phyloP scores from a whole-genome alignment of 2,329 filamentous ascomycete genomes.

The Parastagonospora avenae region DNA sequence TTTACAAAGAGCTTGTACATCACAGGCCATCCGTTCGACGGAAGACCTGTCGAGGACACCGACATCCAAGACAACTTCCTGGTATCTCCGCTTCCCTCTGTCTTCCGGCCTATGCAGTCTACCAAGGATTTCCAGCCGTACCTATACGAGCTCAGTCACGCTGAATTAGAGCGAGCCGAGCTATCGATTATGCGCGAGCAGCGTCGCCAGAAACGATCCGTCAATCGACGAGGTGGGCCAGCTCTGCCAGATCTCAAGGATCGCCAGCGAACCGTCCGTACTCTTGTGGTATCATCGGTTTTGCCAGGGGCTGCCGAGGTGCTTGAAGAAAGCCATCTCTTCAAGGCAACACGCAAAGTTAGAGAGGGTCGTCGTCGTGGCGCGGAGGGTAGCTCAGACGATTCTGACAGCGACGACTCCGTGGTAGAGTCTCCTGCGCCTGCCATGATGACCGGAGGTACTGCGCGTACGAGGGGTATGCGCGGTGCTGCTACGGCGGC shows the following conservation, averaged over 20 bases:
- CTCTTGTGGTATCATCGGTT: constrained; percentile 88
- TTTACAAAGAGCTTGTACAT: constrained; percentile 94
- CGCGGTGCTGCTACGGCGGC: constrained; percentile 86
- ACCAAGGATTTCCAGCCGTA: constrained; percentile 95
- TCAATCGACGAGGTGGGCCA: constrained; percentile 90
- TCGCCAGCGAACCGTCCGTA: constrained; percentile 88
- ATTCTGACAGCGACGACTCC: constrained; percentile 90
- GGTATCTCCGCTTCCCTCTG: constrained; percentile 77
- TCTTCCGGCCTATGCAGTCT: constrained; percentile 89
- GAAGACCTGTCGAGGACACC: constrained; percentile 87
- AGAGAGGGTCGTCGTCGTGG: constrained; percentile 60
- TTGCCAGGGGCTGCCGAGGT: constrained; percentile 82
- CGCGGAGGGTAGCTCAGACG: constrained; percentile 80
- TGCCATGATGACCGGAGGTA: constrained; percentile 72
- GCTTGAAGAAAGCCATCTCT: constrained; percentile 84
- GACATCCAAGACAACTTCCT: constrained; percentile 87
- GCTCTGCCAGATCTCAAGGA: constrained; percentile 96
- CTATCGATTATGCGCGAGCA: constrained; percentile 93
- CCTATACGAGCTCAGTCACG: constrained; percentile 90
- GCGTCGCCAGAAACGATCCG: constrained; percentile 89
- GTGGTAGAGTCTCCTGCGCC: constrained; percentile 80
- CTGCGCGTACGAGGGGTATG: constrained; percentile 84
- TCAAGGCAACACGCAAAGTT: constrained; percentile 64
- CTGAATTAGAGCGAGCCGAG: constrained; percentile 87
- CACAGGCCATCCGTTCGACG: constrained; percentile 92